A percentile compares a stretch with the other conserved stretches of the same genome.
phyloP scores from a whole-genome alignment of 2,329 filamentous ascomycete genomes.

The Catunica adiposa region DNA sequence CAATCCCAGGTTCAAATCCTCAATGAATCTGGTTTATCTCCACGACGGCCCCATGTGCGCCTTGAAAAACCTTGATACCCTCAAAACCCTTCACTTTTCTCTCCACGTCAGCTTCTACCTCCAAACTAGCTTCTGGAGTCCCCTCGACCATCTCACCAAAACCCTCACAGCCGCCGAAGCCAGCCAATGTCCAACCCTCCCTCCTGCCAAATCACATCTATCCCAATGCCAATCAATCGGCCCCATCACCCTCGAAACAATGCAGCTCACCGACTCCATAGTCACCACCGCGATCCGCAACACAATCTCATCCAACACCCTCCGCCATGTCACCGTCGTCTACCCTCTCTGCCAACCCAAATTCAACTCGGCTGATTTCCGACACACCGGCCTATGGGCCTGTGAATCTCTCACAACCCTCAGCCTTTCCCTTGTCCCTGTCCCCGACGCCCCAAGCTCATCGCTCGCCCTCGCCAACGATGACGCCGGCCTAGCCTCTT shows the following conservation, averaged over 20 bases:
- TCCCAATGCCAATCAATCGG: not conserved
- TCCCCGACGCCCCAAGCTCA: not conserved
- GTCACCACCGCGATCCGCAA: not conserved
- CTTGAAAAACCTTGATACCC: no score
- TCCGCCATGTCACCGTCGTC: not conserved
- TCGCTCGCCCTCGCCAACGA: not conserved
- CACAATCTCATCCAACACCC: not conserved
- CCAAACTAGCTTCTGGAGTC: no score
- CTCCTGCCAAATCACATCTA: no score
- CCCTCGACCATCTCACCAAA: no score
- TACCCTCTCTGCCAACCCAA: not conserved
- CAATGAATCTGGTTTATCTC: no score
- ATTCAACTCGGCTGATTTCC: not conserved
- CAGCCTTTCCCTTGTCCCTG: not conserved
- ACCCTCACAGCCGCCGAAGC: not conserved
- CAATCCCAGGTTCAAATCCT: no score
- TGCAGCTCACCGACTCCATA: not conserved
- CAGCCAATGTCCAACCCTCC: not conserved
- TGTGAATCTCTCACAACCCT: not conserved
- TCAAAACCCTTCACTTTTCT: no score
- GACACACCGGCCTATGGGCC: conserved; percentile 3
- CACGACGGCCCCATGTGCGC: no score
- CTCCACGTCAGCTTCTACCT: no score
- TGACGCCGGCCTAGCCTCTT: conserved; percentile 12
- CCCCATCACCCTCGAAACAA: not conserved